Percentiles rank a stretch among this genome's conserved stretches.
These are phyloP conservation scores for Penicillium silybi DNA, from an alignment of 495 filamentous ascomycete species.

Conservation along the genomic window DNA sequence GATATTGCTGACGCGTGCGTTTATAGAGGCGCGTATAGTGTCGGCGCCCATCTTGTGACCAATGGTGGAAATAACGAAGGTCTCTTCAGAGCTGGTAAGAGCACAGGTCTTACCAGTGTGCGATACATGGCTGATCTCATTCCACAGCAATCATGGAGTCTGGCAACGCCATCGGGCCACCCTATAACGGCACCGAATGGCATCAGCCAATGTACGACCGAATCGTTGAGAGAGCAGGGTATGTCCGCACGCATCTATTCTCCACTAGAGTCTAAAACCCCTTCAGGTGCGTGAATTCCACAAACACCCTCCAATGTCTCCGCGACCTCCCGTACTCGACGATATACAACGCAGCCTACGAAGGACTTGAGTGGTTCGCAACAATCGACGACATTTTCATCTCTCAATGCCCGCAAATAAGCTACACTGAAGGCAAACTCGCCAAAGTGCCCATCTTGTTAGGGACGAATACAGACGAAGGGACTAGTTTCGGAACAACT, in stretches of 20 bases:
- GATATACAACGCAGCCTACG: constrained; percentile 50
- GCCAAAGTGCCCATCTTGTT: constrained; percentile 44
- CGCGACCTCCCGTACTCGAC: constrained; percentile 52
- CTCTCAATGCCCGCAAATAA: constrained; percentile 35
- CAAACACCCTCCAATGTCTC: constrained; percentile 61
- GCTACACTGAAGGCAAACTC: constrained; percentile 30
- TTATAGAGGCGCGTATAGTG: constrained; percentile 34
- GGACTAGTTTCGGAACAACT: constrained; percentile 42
- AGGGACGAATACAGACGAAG: constrained; percentile 49
- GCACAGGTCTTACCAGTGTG: not conserved
- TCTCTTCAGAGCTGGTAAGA: constrained; percentile 33
- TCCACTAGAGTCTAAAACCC: not conserved
- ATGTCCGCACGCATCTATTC: not conserved
- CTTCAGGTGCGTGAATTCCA: constrained; percentile 50
- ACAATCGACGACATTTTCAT: constrained; percentile 53
- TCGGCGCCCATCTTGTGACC: constrained; percentile 33
- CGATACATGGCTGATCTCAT: not conserved
- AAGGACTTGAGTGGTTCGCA: constrained; percentile 36
- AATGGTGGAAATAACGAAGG: constrained; percentile 34
- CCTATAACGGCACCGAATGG: constrained; percentile 40
- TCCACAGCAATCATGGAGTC: constrained; percentile 64
- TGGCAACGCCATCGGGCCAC: constrained; percentile 43
- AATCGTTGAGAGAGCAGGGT: constrained; percentile 31
- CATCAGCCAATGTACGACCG: constrained; percentile 40
- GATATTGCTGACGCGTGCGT: not conserved